phyloP scores from a whole-genome alignment of 225 moss, liverwort and hornwort species.

The Marchantia polymorpha region DNA sequence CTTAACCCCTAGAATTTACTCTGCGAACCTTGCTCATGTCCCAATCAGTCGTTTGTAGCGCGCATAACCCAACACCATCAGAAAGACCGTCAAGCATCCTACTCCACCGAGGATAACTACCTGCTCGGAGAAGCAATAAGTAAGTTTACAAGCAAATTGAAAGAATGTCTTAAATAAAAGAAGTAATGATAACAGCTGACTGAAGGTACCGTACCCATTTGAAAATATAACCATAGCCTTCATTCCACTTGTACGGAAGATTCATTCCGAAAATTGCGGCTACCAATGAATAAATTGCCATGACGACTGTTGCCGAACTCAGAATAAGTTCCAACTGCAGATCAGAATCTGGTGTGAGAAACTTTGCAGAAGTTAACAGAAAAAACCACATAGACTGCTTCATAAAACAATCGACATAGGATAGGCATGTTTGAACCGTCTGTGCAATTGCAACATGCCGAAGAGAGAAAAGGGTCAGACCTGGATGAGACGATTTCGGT shows the following conservation, averaged over 20 bases:
- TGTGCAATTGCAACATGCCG: background rate
- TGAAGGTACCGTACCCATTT: constrained; percentile 61
- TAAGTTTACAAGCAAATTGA: background rate
- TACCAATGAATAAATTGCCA: constrained; percentile 76
- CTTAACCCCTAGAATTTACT: background rate
- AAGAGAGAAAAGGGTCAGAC: constrained; percentile 31
- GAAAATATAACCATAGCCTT: constrained; percentile 54
- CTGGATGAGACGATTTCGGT: constrained; percentile 99
- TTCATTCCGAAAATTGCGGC: constrained; percentile 99
- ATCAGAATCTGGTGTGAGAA: constrained; percentile 18
- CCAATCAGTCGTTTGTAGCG: constrained; percentile 94
- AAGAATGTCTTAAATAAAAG: background rate
- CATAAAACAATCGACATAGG: background rate
- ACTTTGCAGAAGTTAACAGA: background rate
- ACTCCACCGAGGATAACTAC: constrained; percentile 58
- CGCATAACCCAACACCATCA: constrained; percentile 70
- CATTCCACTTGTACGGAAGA: constrained; percentile 82
- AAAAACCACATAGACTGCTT: background rate
- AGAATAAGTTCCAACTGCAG: constrained; percentile 95
- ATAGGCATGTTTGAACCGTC: background rate
- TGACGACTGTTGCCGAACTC: constrained; percentile 89
- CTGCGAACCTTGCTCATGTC: constrained; percentile 38
- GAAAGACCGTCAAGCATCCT: constrained; percentile 51
- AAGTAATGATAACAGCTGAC: background rate
- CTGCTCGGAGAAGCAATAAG: constrained; percentile 40